A percentile compares a stretch with the other conserved stretches of the same genome.
These are phyloP conservation scores for Sporothrix mexicana DNA, from an alignment of 2,329 filamentous ascomycete species.

Conservation along the genomic window DNA sequence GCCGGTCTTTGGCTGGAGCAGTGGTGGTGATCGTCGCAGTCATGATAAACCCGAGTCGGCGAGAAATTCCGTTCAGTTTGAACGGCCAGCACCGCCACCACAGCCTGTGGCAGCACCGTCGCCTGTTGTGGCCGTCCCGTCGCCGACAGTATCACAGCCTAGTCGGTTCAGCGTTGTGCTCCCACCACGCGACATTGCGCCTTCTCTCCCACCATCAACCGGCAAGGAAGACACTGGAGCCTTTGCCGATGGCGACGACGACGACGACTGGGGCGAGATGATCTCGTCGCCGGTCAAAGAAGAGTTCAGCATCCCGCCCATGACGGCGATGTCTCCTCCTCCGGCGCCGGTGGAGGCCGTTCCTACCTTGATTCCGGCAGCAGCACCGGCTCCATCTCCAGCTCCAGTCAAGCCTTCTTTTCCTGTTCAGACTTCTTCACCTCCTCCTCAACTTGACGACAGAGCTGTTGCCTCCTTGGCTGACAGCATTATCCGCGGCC, in stretches of 20 bases:
- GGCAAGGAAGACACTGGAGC: not conserved
- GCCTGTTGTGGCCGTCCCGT: not conserved
- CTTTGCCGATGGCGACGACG: constrained; percentile 52
- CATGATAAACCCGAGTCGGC: constrained; percentile 19
- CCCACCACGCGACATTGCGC: constrained; percentile 1
- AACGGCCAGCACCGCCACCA: not conserved
- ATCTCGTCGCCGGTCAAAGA: constrained; percentile 49
- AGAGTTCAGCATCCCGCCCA: not conserved
- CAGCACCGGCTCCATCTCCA: not conserved
- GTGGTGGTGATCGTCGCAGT: not conserved
- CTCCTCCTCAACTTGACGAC: not conserved
- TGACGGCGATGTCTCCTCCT: not conserved
- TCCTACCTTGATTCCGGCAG: not conserved
- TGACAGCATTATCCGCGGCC: constrained; percentile 39
- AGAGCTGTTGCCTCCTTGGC: constrained; percentile 26
- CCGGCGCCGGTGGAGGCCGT: not conserved
- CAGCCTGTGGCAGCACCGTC: not conserved
- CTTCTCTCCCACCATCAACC: not conserved
- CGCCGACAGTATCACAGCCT: not conserved
- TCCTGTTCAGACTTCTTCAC: not conserved
- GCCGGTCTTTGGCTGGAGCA: constrained; percentile 26
- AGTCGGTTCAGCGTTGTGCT: constrained; percentile 20
- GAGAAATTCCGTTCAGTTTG: constrained; percentile 23
- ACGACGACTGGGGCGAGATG: constrained; percentile 67
- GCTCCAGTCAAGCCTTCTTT: not conserved